Percentiles rank a stretch among this genome's conserved stretches.
These are phyloP conservation scores for Penicillium riverlandense DNA, from an alignment of 495 filamentous ascomycete genomes.

Conservation along the genomic window DNA sequence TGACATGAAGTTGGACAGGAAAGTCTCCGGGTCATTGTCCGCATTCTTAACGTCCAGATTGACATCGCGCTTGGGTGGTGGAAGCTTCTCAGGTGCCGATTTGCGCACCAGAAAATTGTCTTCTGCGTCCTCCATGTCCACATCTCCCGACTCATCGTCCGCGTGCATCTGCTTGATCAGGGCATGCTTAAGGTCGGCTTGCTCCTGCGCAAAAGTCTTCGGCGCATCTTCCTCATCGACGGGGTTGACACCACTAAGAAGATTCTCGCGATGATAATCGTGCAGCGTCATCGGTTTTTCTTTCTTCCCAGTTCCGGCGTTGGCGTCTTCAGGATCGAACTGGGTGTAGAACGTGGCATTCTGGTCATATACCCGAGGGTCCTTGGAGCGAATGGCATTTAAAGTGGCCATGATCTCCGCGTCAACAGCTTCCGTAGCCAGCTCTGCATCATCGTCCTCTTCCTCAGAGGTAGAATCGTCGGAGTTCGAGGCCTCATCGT, in stretches of 20 bases:
- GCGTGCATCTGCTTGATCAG: conserved; percentile 76
- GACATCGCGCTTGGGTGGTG: conserved; percentile 38
- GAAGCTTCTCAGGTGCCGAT: conserved; percentile 21
- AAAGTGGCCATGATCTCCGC: conserved; percentile 79
- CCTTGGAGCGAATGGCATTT: conserved; percentile 78
- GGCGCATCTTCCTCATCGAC: conserved; percentile 50
- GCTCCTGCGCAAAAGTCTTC: conserved; percentile 76
- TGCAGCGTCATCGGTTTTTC: conserved; percentile 80
- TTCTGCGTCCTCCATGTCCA: conserved; percentile 57
- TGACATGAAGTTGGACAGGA: conserved; percentile 81
- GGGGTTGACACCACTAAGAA: conserved; percentile 55
- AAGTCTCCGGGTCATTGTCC: conserved; percentile 85
- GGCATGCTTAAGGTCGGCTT: conserved; percentile 67
- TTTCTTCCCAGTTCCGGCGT: conserved; percentile 40
- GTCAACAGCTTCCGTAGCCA: conserved; percentile 76
- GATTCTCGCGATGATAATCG: conserved; percentile 85
- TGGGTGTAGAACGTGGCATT: conserved; percentile 67
- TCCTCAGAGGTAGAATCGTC: conserved; percentile 62
- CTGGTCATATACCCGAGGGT: conserved; percentile 83
- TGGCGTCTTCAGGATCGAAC: conserved; percentile 41
- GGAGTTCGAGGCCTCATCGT: conserved; percentile 30
- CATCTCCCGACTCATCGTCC: conserved; percentile 37
- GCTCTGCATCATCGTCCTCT: conserved; percentile 81
- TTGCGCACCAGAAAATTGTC: conserved; percentile 65
- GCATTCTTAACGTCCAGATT: conserved; percentile 64